Percentiles rank a stretch among this genome's conserved stretches.
phyloP scores from a whole-genome alignment of 1,284 basidiomycete species.

The Trametes versicolor region DNA sequence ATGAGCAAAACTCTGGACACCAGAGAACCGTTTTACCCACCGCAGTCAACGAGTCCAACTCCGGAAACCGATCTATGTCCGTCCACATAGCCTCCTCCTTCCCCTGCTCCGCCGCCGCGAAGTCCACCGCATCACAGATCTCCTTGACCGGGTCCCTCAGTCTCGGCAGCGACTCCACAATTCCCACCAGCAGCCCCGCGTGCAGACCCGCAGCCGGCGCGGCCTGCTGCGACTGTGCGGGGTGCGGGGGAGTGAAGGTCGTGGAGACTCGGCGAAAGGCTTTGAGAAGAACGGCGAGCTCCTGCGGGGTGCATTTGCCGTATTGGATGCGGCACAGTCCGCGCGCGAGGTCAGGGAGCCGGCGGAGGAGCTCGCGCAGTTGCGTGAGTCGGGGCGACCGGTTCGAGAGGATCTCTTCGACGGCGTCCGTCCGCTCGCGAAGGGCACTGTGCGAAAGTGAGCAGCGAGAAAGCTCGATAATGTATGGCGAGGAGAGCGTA shows the following conservation, averaged over 20 bases:
- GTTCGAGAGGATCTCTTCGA: constrained; percentile 81
- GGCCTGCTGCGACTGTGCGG: constrained; percentile 41
- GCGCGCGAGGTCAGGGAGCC: constrained; percentile 89
- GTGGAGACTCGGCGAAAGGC: constrained; percentile 80
- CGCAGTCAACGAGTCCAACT: constrained; percentile 62
- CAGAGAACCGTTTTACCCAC: constrained; percentile 34
- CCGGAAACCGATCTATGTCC: constrained; percentile 77
- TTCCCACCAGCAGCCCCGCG: constrained; percentile 75
- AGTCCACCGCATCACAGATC: constrained; percentile 68
- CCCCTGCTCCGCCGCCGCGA: constrained; percentile 75
- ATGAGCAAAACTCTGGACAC: not conserved
- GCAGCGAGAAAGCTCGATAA: not conserved
- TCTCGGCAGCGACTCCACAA: constrained; percentile 75
- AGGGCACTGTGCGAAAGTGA: constrained; percentile 60
- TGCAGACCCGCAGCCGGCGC: constrained; percentile 63
- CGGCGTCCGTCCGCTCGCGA: constrained; percentile 82
- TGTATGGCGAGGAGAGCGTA: constrained; percentile 43
- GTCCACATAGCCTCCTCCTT: constrained; percentile 81
- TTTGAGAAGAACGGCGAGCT: constrained; percentile 81
- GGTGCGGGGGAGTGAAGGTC: constrained; percentile 58
- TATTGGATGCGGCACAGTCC: constrained; percentile 93
- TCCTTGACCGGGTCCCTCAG: constrained; percentile 65
- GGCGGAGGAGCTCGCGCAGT: constrained; percentile 76
- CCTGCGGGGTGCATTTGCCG: constrained; percentile 89
- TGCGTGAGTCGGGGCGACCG: constrained; percentile 66